Evolutionary conservation across 1,139 yeast species (phyloP).

Genomic region (Saccharomyces hybrid): DNA sequence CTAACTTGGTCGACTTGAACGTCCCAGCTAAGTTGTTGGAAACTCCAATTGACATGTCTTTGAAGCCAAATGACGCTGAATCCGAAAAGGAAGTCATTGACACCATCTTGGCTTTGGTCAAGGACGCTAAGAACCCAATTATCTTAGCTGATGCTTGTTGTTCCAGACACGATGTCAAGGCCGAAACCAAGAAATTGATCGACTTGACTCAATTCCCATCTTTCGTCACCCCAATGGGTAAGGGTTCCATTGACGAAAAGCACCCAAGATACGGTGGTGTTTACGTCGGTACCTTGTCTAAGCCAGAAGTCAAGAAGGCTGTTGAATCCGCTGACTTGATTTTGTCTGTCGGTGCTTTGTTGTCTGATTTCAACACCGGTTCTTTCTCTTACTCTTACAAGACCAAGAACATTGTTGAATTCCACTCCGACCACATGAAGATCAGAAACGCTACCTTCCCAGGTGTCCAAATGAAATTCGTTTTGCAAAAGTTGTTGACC

Average conservation of each 20-base stretch:
- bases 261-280: conserved; percentile 78
- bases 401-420: conserved; percentile 74
- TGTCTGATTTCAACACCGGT: conserved; percentile 87
- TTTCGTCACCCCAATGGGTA: conserved; percentile 87
- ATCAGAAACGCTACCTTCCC: conserved; percentile 70
- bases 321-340: conserved; percentile 75
- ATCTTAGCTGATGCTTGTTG: conserved; percentile 85
- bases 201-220: conserved; percentile 72
- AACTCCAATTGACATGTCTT: conserved; percentile 55
- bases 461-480: conserved; percentile 70
- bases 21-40: conserved; percentile 51
- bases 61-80: conserved; percentile 57
- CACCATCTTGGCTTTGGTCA: conserved; percentile 45
- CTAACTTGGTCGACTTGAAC: conserved; percentile 62
- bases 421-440: conserved; percentile 83
- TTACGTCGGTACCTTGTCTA: conserved; percentile 72
- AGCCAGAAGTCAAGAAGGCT: conserved; percentile 65
- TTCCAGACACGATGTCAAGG: conserved; percentile 61
- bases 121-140: conserved; percentile 57
- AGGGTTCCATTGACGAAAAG: conserved; percentile 67
- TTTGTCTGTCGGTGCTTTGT: conserved; percentile 70
- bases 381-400: conserved; percentile 76
- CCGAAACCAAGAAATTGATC: conserved; percentile 56
- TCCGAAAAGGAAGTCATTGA: conserved; percentile 69
- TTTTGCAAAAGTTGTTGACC: conserved; percentile 43